Evolutionary conservation across 2,329 filamentous ascomycete genomes (phyloP), one percentile per base, ranked within the genome.

Genomic region (Curvularia verruculosa): DNA sequence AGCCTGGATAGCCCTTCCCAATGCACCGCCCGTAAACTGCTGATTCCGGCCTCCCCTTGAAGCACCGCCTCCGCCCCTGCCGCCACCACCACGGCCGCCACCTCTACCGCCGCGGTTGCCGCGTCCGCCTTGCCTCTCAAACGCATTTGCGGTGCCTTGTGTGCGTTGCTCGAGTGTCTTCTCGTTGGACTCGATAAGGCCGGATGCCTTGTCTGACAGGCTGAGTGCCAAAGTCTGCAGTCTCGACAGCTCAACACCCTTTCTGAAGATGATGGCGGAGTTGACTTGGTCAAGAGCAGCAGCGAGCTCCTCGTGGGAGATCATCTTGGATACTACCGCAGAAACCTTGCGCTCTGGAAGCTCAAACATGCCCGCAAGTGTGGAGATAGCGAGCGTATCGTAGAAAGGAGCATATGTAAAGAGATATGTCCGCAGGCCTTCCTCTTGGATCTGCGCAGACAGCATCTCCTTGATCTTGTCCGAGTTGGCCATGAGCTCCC

Each of bases 341-440:
- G 90, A 84, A 49, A 97, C 93, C 85, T 98, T 98, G 81, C 89
- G 87, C 68, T 89, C 83, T 55, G 93, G 86, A 23, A 99, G 88
- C 80, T 99, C 95, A 78, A 99, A 99, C 95, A 99, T 99, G 66
- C 82, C 83, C 61, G 92, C 89, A 59, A 99, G 85, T 23, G 93
- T 96, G 66, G 86, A 84, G 68, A 97, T 85, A 59, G 92, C 89
- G 58, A 99, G 87, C 21, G 95, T 98, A 81, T 99, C 95, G 83
- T 99, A 99, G 85, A 96, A 99, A 52, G 95, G 95, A 36, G 96
- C 95, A 79, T 99, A 99, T 54, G 95, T 99, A 85, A 99, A 99
- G 69, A 99, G 91, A 78, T 98, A 99, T 52, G 95, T 99, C 70
- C 95, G 88, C 52, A 99, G 88, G 69, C 96, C 95, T 82, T 99